phyloP scores from a whole-genome alignment of 495 filamentous ascomycete species.

The Friedmanniomyces simplex region DNA sequence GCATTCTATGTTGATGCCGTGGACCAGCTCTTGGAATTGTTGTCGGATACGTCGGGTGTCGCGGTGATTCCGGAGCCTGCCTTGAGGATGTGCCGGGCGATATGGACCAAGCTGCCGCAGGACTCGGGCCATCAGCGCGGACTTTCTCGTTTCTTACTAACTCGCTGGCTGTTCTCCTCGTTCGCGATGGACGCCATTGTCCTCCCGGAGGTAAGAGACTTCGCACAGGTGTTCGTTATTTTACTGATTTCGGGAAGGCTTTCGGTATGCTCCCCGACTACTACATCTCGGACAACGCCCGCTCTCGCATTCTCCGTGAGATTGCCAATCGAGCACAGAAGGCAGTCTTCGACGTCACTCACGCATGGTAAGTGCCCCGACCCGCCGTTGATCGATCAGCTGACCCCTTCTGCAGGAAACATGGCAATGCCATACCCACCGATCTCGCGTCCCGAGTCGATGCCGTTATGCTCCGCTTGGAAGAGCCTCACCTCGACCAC shows the following conservation, averaged over 20 bases:
- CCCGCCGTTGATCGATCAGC: not conserved
- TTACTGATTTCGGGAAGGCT: slow-evolving; percentile 41
- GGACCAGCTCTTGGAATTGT: slow-evolving; percentile 69
- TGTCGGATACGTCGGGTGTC: slow-evolving; percentile 62
- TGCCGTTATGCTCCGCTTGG: not conserved
- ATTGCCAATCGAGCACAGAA: slow-evolving; percentile 69
- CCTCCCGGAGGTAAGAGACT: slow-evolving; percentile 64
- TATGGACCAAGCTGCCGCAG: slow-evolving; percentile 63
- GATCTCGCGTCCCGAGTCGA: slow-evolving; percentile 2
- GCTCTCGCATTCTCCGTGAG: slow-evolving; percentile 77
- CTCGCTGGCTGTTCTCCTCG: slow-evolving; percentile 84
- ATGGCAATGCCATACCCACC: slow-evolving; percentile 27
- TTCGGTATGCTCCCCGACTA: slow-evolving; percentile 83
- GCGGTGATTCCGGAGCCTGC: slow-evolving; percentile 79
- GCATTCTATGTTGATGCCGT: slow-evolving; percentile 83
- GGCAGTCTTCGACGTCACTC: slow-evolving; percentile 53
- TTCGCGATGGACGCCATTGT: slow-evolving; percentile 77
- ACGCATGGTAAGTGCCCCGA: slow-evolving; percentile 33
- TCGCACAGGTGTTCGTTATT: too few relatives aligned
- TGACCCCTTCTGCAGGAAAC: slow-evolving; percentile 39
- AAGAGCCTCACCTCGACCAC: not conserved
- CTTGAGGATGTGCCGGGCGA: slow-evolving; percentile 69
- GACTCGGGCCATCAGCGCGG: slow-evolving; percentile 59
- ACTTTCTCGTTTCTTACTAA: slow-evolving; percentile 68
- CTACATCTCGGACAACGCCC: slow-evolving; percentile 80